These are phyloP conservation scores for Hymenotorrendiella dingleyae DNA, from an alignment of 2,329 filamentous ascomycete genomes.

Conservation along the genomic window DNA sequence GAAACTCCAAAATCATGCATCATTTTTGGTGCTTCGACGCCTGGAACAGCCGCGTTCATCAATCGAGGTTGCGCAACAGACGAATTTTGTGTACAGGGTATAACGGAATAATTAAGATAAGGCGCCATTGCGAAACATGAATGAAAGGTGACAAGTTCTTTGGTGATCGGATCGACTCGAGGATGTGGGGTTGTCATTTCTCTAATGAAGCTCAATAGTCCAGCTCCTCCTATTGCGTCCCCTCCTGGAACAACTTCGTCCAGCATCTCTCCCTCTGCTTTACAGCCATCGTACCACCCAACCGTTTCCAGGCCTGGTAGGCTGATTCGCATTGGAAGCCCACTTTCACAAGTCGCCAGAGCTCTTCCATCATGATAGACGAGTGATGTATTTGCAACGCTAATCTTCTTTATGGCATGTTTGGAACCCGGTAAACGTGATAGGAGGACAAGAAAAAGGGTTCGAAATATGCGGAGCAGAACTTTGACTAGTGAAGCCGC, in stretches of 20 bases:
- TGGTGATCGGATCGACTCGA: slow-evolving; percentile 57
- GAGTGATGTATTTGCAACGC: slow-evolving; percentile 63
- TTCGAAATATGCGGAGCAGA: slow-evolving; percentile 46
- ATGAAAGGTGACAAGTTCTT: slow-evolving; percentile 63
- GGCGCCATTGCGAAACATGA: slow-evolving; percentile 58
- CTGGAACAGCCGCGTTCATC: slow-evolving; percentile 52
- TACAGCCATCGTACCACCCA: slow-evolving; percentile 61
- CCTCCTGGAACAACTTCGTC: slow-evolving; percentile 39
- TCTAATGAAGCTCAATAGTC: slow-evolving; percentile 54
- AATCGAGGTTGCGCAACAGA: slow-evolving; percentile 26
- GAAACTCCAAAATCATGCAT: slow-evolving; percentile 75
- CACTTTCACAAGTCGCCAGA: slow-evolving; percentile 65
- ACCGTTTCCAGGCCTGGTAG: slow-evolving; percentile 61
- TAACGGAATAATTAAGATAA: slow-evolving; percentile 61
- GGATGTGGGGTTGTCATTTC: slow-evolving; percentile 69
- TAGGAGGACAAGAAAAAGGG: slow-evolving; percentile 50
- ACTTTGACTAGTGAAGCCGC: slow-evolving; percentile 47
- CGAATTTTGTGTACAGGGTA: slow-evolving; percentile 35
- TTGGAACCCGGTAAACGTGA: slow-evolving; percentile 52
- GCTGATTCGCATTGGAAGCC: slow-evolving; percentile 60
- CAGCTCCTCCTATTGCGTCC: slow-evolving; percentile 47
- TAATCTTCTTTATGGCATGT: slow-evolving; percentile 58
- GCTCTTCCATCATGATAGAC: slow-evolving; percentile 64
- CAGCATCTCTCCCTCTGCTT: slow-evolving; percentile 44
- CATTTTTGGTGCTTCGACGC: slow-evolving; percentile 59